A percentile compares a stretch with the other conserved stretches of the same genome.
These are phyloP conservation scores for Dactylorhiza incarnata DNA, from an alignment of 106 monocot species.

Conservation along the genomic window DNA sequence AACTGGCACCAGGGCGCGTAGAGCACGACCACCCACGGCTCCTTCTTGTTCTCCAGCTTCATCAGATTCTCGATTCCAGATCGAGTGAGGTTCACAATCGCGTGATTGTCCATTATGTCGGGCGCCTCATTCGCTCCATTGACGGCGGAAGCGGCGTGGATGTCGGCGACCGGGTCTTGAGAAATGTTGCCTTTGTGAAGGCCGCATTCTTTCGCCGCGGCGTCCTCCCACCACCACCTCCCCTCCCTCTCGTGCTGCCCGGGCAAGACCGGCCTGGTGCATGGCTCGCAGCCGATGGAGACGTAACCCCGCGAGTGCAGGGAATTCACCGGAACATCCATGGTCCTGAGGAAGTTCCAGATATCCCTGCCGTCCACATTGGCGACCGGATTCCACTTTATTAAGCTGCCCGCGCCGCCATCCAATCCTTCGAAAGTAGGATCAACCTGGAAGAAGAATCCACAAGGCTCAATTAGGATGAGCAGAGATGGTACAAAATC, in stretches of 20 bases:
- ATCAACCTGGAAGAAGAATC: constrained; percentile 52
- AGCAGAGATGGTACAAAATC: not conserved
- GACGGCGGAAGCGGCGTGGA: not conserved
- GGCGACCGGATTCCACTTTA: constrained; percentile 94
- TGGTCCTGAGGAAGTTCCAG: constrained; percentile 86
- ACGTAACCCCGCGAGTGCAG: constrained; percentile 90
- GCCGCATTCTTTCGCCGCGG: constrained; percentile 91
- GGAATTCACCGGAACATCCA: constrained; percentile 76
- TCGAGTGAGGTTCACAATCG: constrained; percentile 57
- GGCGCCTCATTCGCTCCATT: constrained; percentile 10
- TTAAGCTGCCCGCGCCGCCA: constrained; percentile 82
- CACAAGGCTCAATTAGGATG: not conserved
- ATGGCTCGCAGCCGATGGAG: constrained; percentile 92
- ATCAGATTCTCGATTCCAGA: constrained; percentile 80
- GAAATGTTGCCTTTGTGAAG: constrained; percentile 90
- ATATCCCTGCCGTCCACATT: constrained; percentile 72
- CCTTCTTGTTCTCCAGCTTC: constrained; percentile 51
- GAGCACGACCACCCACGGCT: constrained; percentile 87
- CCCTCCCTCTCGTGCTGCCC: constrained; percentile 99
- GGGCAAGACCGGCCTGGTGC: constrained; percentile 84
- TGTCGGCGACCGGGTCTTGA: too few relatives aligned
- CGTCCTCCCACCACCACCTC: constrained; percentile 99
- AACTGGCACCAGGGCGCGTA: constrained; percentile 96
- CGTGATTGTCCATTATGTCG: constrained; percentile 50
- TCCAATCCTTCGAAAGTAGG: constrained; percentile 76